Evolutionary conservation across 148 eudicot species (phyloP).

Genomic region (Amaranthus hypochondriacus): DNA sequence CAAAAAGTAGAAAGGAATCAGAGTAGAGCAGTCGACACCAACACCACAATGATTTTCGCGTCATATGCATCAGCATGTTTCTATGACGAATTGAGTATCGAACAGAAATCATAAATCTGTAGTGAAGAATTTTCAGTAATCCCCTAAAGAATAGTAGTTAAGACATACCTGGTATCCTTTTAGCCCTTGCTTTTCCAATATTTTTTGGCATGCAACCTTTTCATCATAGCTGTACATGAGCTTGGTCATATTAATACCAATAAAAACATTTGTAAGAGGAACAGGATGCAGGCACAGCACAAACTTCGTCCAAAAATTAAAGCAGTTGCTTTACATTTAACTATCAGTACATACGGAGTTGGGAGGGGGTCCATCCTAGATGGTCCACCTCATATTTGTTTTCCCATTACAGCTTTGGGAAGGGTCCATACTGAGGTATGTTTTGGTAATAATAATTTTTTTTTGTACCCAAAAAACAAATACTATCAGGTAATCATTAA

Average conservation of each 20-base stretch:
- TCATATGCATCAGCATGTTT: not conserved
- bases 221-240: constrained; percentile 69
- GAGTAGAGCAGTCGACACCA: not conserved
- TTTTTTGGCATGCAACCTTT: constrained; percentile 66
- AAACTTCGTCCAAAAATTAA: not conserved
- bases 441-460: no score
- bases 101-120: constrained; percentile 1
- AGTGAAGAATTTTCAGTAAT: not conserved
- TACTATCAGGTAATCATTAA: not conserved
- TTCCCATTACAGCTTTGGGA: no score
- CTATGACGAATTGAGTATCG: not conserved
- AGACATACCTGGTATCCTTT: constrained; percentile 78
- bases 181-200: constrained; percentile 79
- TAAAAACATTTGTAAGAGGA: constrained; percentile 3
- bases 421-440: no score
- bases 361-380: no score
- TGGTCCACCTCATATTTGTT: no score
- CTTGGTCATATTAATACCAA: constrained; percentile 10
- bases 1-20: not conserved
- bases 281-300: not conserved
- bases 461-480: not conserved
- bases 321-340: not conserved
- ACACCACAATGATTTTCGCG: not conserved
- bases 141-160: constrained; percentile 17
- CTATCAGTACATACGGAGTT: no score